Evolutionary conservation across 2,329 filamentous ascomycete genomes (phyloP), one percentile per base, ranked within the genome.

Genomic region (Pseudopithomyces chartarum): DNA sequence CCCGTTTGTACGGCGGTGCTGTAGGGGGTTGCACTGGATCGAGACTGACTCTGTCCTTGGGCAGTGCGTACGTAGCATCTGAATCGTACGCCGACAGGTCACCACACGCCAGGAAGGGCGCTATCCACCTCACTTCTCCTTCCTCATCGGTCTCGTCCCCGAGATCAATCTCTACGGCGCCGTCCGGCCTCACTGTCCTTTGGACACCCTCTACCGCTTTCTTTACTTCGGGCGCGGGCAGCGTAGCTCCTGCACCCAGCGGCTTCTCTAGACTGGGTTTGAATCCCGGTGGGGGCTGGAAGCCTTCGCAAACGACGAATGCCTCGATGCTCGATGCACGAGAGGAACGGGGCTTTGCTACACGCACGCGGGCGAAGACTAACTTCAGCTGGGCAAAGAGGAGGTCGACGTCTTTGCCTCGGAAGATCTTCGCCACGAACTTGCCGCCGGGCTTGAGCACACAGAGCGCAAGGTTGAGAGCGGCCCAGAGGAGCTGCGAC

Each of bases 391-490:
- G 95, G 1, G 92, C 92, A 71, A 95, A 98, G 8, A 99, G 85
- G 22, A 98, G 81, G 71, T 98, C 95, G n/a, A 98, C 93, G 69
- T 98, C 95, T 66, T 92, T 89, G 15, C 91, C 93, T 15, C 95
- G 83, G 80, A 99, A 99, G 59, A 99, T 97, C 81, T 99, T 99
- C 57, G 95, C 95, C 7, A 99, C 94, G 67, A 99, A 99, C 70
- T 92, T 96, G 60, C 95, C 95, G 42, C 95, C 95, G 0, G 93
- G 93, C 57, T 90, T 90, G 20, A 99, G 85, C 12, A 99, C 92
- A 72, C 94, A 96, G 12, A 97, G 86, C 0, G 95, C 92, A 2
- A 99, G 86, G 74, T 97, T 97, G 19, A 99, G 85, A 0, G 95
- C 95, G 0, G 94, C 92, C 76, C 96, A 97, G 48, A 99, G 88